phyloP scores from a whole-genome alignment of 441 rosid species.

The Codiaeum variegatum region DNA sequence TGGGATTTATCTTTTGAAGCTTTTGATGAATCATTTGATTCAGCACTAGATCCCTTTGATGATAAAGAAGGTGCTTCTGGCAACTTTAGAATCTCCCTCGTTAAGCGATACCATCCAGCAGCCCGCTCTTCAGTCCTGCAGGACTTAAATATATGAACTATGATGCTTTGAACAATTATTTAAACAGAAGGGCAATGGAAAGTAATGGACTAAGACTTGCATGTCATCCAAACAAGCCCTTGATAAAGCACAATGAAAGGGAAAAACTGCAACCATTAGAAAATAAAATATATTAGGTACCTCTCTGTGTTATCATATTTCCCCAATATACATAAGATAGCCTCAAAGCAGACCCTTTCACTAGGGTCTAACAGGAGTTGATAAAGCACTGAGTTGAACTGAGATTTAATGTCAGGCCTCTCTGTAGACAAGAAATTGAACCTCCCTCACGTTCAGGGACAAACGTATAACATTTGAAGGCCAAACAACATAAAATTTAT shows the following conservation, averaged over 20 bases:
- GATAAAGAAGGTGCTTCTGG: conserved; percentile 90
- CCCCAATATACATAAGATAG: conserved; percentile 86
- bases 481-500: conserved; percentile 20
- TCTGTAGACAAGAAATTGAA: conserved; percentile 45
- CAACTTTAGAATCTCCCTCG: conserved; percentile 93
- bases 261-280: not conserved
- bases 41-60: conserved; percentile 41
- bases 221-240: conserved; percentile 13
- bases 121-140: conserved; percentile 95
- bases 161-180: conserved; percentile 5
- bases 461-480: not conserved
- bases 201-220: conserved; percentile 14
- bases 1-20: conserved; percentile 73
- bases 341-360: conserved; percentile 99
- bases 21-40: conserved; percentile 42
- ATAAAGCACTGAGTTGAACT: conserved; percentile 88
- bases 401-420: conserved; percentile 88
- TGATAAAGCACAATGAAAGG: conserved; percentile 13
- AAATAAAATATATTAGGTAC: conserved; percentile 32
- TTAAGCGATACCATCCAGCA: conserved; percentile 96
- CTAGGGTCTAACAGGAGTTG: conserved; percentile 98
- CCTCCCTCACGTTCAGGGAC: conserved; percentile 22
- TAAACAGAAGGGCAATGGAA: not conserved
- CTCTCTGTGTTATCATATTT: conserved; percentile 75
- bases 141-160: conserved; percentile 19